Conservation (phyloP, 306 rosid genomes). For the Vachellia collinsii region DNA sequence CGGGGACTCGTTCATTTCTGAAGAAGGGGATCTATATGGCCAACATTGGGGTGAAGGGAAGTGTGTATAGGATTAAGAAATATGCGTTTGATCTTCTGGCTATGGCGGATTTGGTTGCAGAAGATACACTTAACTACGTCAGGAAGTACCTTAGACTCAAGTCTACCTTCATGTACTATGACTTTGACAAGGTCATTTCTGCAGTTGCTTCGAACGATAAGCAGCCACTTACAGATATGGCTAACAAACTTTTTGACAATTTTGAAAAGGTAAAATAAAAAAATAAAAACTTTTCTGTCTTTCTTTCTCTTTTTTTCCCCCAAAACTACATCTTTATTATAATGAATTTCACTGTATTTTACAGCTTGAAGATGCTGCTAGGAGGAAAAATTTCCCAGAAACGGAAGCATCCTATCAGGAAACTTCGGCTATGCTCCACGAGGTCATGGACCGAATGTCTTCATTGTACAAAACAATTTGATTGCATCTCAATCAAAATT, state of each 20-base stretch:
- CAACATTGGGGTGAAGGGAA: slow-evolving; percentile 69
- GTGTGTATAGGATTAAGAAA: slow-evolving; percentile 71
- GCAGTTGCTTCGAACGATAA: slow-evolving; percentile 63
- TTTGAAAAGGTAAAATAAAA: slow-evolving; percentile 66
- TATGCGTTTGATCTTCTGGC: slow-evolving; percentile 85
- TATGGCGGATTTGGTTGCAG: slow-evolving; percentile 76
- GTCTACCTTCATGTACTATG: slow-evolving; percentile 82
- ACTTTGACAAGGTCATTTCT: slow-evolving; percentile 83
- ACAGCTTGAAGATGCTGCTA: slow-evolving; percentile 86
- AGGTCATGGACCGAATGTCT: slow-evolving; percentile 82
- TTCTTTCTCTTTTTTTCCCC: not conserved
- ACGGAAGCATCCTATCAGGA: slow-evolving; percentile 55
- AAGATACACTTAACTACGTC: slow-evolving; percentile 79
- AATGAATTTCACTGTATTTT: slow-evolving; percentile 15
- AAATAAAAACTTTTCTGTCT: not conserved
- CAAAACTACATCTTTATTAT: not conserved
- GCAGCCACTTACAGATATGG: slow-evolving; percentile 72
- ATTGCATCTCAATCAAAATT: not conserved
- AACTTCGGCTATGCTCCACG: slow-evolving; percentile 70
- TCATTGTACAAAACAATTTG: slow-evolving; percentile 35
- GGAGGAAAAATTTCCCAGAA: slow-evolving; percentile 37
- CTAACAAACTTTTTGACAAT: slow-evolving; percentile 78
- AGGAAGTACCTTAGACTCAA: slow-evolving; percentile 78
- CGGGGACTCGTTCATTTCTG: slow-evolving; percentile 81
- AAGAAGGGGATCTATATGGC: slow-evolving; percentile 76